Base-by-base conservation (phyloP, 2,329 filamentous ascomycete genomes). In the Allantophomopsis cytisporea region DNA sequence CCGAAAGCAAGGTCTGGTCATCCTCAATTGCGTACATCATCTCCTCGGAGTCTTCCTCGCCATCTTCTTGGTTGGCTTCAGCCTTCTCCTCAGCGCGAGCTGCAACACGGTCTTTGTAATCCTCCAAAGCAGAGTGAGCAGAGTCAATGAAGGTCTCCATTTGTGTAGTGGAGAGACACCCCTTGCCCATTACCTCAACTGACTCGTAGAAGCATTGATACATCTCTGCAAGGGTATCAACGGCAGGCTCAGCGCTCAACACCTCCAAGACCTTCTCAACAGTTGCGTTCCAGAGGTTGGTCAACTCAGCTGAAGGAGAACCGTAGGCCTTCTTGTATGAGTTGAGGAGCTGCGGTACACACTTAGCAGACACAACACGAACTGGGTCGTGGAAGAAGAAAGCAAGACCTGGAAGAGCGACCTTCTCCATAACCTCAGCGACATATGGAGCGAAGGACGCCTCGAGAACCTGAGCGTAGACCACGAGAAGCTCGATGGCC, bases 331-430 rank as follows among this genome's bases (percentile, higher is more conserved):
- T 89, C 66, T 94, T 94, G 69, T 88, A 94, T 2, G 88, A 86
- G 58, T 86, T 91, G 36, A 98, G 72, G 13, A 98, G 75, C 58
- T 94, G 85, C 13, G 91, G 91, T 5, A 98, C 84, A 50, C 93
- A 78, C 63, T 94, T 94, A 18, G 91, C 89, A 4, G 91, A 94
- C 30, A 93, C 88, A 39, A 93, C 89, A 39, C 91, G 80, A 41
- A 96, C 91, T 0, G 91, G 89, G 56, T 98, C 91, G 61, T 98
- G 91, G 76, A 98, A 98, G 70, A 96, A 98, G 70, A 98, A 98
- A 3, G 87, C 84, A 36, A 98, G 72, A 15, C 91, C 87, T 7
- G 91, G 89, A 16, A 98, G 68, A 2, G 88, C 89, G 55, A 98
- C 93, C 63, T 91, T 91, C 60, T 94, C 86, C 83, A 96, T 91